phyloP scores from a whole-genome alignment of 495 filamentous ascomycete species.

The Thozetella sp. region DNA sequence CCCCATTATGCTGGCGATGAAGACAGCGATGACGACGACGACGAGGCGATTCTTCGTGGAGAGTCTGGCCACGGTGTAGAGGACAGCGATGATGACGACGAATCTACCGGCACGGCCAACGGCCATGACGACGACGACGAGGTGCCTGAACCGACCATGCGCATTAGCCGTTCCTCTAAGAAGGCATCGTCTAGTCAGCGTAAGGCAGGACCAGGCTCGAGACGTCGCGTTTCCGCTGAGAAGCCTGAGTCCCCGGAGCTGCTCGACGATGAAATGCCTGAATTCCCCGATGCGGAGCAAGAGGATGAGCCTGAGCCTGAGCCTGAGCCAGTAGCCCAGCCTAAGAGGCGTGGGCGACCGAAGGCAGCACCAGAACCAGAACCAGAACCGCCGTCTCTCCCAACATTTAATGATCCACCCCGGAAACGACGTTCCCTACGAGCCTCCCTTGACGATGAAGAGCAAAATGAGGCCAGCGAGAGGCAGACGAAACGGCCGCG shows the following conservation, averaged over 20 bases:
- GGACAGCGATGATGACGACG: conserved; percentile 14
- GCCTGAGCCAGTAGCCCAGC: conserved; percentile 14
- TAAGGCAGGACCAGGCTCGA: not conserved
- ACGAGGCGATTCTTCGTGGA: conserved; percentile 13
- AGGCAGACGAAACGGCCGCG: conserved; percentile 23
- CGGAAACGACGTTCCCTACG: conserved; percentile 21
- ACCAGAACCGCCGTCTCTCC: conserved; percentile 9
- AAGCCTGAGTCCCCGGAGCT: not conserved
- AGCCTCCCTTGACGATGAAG: conserved; percentile 9
- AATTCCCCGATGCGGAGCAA: conserved; percentile 18
- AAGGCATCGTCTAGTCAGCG: not conserved
- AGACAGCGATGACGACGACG: conserved; percentile 17
- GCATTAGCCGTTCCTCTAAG: not conserved
- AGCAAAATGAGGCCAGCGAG: conserved; percentile 10
- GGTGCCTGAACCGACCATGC: not conserved
- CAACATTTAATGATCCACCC: no score
- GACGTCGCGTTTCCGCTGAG: not conserved
- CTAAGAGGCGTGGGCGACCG: conserved; percentile 12
- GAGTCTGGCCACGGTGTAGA: conserved; percentile 6
- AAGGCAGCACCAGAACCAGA: conserved; percentile 14
- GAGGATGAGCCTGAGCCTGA: conserved; percentile 26
- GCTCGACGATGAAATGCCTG: conserved; percentile 10
- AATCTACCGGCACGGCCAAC: not conserved
- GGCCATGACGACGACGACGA: conserved; percentile 9
- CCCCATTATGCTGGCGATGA: conserved; percentile 12